Conservation (phyloP, 495 filamentous ascomycete species). For the Letharia lupina region DNA sequence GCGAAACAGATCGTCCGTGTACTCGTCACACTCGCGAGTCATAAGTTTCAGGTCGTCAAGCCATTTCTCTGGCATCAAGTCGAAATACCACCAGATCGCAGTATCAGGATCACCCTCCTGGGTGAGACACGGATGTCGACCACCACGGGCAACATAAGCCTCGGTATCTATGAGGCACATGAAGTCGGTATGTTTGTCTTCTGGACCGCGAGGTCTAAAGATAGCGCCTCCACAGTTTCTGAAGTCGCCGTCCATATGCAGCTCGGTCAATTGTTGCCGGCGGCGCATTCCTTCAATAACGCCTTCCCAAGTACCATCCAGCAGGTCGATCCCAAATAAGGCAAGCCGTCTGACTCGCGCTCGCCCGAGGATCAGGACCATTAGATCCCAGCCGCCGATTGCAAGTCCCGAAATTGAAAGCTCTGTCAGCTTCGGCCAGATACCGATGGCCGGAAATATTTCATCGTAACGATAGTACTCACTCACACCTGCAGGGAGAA, state of each 20-base stretch:
- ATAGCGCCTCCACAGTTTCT: background rate
- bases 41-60: background rate
- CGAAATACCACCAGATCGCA: background rate
- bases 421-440: constrained; percentile 3
- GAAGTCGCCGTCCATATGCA: background rate
- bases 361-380: background rate
- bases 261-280: background rate
- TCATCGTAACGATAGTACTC: background rate
- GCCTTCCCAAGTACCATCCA: background rate
- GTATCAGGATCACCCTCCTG: background rate
- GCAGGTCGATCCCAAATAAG: background rate
- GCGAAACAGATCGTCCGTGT: too few relatives aligned
- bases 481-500: too few relatives aligned
- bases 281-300: background rate
- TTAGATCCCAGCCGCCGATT: background rate
- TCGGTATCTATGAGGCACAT: background rate
- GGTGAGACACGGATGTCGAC: background rate
- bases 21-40: background rate
- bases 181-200: background rate
- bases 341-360: background rate
- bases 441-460: background rate
- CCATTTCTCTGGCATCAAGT: background rate
- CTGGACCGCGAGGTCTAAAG: background rate
- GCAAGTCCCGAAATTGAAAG: constrained; percentile 3
- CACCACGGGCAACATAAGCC: background rate